phyloP scores from a whole-genome alignment of 106 monocot species.

The Dendrobium nobile region DNA sequence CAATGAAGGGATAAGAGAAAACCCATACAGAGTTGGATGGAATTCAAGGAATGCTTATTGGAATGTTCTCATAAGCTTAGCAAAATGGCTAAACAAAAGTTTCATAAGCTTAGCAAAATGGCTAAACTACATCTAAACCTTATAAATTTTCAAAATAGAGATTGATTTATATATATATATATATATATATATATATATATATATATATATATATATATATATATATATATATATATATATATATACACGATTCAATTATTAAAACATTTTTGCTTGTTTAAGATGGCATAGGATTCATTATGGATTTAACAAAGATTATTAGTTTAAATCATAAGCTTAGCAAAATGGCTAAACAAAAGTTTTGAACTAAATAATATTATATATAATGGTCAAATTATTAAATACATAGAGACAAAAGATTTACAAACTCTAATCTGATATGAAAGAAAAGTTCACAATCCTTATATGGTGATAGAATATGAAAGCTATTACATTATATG shows the following conservation, averaged over 20 bases:
- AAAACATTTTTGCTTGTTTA: neutral
- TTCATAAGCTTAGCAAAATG: neutral
- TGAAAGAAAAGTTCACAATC: neutral
- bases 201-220: too few species aligned
- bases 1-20: too few species aligned
- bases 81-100: neutral
- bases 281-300: neutral
- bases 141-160: neutral
- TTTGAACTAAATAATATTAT: neutral
- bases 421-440: neutral
- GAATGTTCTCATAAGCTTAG: neutral
- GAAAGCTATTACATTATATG: neutral
- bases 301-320: neutral
- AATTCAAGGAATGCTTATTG: too few species aligned
- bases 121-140: neutral
- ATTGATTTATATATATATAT: neutral
- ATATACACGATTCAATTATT: neutral
- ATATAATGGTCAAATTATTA: neutral
- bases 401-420: neutral
- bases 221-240: too few species aligned
- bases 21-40: too few species aligned
- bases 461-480: neutral
- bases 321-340: neutral
- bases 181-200: too few species aligned
- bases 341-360: neutral